phyloP scores from a whole-genome alignment of 805 yeast species.

The Wickerhamomyces subpelliculosus region DNA sequence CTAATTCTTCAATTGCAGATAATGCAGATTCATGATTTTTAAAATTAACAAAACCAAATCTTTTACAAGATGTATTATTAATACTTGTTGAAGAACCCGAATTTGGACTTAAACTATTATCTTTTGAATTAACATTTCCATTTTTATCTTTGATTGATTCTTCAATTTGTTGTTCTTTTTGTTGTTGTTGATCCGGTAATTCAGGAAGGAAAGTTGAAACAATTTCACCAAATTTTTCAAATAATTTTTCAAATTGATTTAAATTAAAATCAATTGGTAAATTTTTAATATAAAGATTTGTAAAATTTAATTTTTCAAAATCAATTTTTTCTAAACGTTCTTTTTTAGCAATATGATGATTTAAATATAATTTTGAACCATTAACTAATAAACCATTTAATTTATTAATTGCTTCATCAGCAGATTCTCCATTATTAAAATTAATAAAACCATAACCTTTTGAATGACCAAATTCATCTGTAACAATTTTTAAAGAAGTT shows the following conservation, averaged over 20 bases:
- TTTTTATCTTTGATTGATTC: too few species aligned
- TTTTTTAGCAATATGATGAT: slow-evolving; percentile 54
- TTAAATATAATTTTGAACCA: slow-evolving; percentile 33
- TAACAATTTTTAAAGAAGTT: slow-evolving; percentile 38
- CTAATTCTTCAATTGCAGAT: slow-evolving; percentile 38
- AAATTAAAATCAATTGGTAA: slow-evolving; percentile 33
- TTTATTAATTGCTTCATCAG: slow-evolving; percentile 52
- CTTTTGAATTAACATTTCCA: too few species aligned
- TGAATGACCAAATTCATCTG: slow-evolving; percentile 37
- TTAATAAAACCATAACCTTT: slow-evolving; percentile 63
- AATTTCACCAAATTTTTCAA: slow-evolving; percentile 42
- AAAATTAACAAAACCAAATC: slow-evolving; percentile 47
- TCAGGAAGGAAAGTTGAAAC: slow-evolving; percentile 49
- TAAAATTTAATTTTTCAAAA: slow-evolving; percentile 37
- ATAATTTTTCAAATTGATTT: slow-evolving; percentile 33
- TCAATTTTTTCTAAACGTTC: slow-evolving; percentile 45
- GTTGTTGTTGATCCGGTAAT: slow-evolving; percentile 10
- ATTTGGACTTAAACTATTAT: too few species aligned
- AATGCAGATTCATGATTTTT: slow-evolving; percentile 39
- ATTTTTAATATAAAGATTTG: slow-evolving; percentile 44
- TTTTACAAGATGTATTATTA: background rate
- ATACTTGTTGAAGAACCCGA: too few species aligned
- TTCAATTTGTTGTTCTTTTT: too few species aligned
- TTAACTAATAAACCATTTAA: slow-evolving; percentile 40
- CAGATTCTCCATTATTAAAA: slow-evolving; percentile 43